Evolutionary conservation across 495 filamentous ascomycete species (phyloP), one percentile per base, ranked within the genome.

Genomic region (Tuber melanosporum): DNA sequence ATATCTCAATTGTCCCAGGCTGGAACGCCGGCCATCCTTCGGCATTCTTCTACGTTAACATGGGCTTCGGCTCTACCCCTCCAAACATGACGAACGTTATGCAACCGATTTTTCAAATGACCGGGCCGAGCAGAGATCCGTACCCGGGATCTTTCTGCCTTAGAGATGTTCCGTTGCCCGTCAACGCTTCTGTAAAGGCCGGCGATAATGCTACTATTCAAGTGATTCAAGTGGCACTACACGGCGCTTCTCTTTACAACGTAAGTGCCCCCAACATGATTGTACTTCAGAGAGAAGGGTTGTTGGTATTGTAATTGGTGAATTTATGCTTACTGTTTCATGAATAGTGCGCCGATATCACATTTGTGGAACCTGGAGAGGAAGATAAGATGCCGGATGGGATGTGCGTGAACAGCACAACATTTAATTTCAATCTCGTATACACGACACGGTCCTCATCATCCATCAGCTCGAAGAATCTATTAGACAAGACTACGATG

Each of bases 121-220:
- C 89, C 41, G 95, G 96, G 5, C 95, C 96, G 8, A 87, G 86
- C 49, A 94, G 92, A 84, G 87, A 91, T 49, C 90, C 92, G 17
- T 99, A 95, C 83, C 90, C 91, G 19, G 95, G 94, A 71, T 92
- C 90, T 10, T 89, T 98, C 84, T 99, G 96, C 84, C 85, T 99
- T 71, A 93, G 93, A 0, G 93, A 97, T 82, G 91, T 98, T 1
- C 91, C 94, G n/a, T 85, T 97, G 75, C 96, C 96, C 0, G 88
- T 86, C 32, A 91, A 92, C 78, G 86, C 90, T 62, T 91, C 84
- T 17, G 90, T 93, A 49, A 90, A 92, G 42, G 86, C 89, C 1
- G 96, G 96, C 26, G 92, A 96, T 84, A 92, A 94, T 83, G 95
- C 94, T 20, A 99, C 96, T 12, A 94, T 99, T 78, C 96, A 99